phyloP scores from a whole-genome alignment of 371 early-diverging fungal species.

The Batkoa obscura region DNA sequence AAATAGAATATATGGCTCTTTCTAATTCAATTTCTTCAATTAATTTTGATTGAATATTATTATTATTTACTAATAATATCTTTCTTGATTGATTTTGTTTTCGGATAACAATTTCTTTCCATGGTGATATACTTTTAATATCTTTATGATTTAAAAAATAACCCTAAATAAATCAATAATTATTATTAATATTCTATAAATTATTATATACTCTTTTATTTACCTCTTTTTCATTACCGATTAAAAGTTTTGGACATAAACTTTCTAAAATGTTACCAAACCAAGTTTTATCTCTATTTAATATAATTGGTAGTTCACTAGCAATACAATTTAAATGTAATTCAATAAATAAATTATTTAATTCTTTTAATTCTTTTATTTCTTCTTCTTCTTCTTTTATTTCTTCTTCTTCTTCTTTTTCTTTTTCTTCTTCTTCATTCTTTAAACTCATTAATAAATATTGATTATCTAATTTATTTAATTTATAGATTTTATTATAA shows the following conservation, averaged over 20 bases:
- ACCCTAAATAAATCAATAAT: no score
- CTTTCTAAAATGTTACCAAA: conserved; percentile 14
- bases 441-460: background rate
- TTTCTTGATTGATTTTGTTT: conserved; percentile 21
- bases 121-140: no score
- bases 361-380: conserved; percentile 15
- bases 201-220: background rate
- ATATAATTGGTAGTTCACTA: conserved; percentile 22
- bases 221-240: conserved; percentile 9
- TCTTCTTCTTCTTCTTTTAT: background rate
- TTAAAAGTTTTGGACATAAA: conserved; percentile 15
- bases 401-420: no score
- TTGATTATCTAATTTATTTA: background rate
- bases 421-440: no score
- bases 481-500: conserved; percentile 13
- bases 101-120: background rate
- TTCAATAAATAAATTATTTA: conserved; percentile 20
- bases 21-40: conserved; percentile 32
- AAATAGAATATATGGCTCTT: conserved; percentile 32
- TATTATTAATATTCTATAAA: no score
- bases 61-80: conserved; percentile 28
- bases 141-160: conserved; percentile 8
- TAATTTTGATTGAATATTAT: conserved; percentile 14
- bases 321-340: conserved; percentile 45
- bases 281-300: conserved; percentile 14